Conservation (phyloP, 768 basidiomycete species). For the Ephemerocybe angulata region DNA sequence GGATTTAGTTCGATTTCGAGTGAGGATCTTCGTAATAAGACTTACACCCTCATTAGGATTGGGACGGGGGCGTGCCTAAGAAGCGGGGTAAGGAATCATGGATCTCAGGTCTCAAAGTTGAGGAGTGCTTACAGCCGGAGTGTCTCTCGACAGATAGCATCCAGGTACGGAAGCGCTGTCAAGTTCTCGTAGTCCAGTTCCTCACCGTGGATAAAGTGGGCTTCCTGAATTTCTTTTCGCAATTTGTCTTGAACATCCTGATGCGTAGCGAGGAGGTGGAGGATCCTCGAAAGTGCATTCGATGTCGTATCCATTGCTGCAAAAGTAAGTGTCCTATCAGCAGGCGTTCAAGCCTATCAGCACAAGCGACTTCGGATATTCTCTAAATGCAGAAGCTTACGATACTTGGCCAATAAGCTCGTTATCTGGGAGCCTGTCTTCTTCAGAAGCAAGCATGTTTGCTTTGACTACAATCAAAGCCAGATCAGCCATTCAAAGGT, state of each 20-base stretch:
- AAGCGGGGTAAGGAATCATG: not conserved
- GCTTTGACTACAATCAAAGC: conserved; percentile 25
- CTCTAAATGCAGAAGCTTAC: conserved; percentile 10
- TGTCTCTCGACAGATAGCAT: conserved; percentile 28
- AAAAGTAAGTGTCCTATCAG: conserved; percentile 32
- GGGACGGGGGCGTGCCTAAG: conserved; percentile 18
- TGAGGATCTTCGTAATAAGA: conserved; percentile 2
- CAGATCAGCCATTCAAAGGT: no score
- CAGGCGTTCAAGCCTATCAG: not conserved
- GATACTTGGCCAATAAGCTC: conserved; percentile 31
- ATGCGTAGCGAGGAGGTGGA: conserved; percentile 36
- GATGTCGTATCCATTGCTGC: conserved; percentile 28
- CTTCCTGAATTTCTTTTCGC: conserved; percentile 35
- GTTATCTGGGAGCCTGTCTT: conserved; percentile 30
- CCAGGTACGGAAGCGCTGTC: conserved; percentile 18
- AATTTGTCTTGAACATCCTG: conserved; percentile 32
- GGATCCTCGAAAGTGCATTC: conserved; percentile 31
- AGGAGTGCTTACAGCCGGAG: conserved; percentile 30
- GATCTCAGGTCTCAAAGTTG: not conserved
- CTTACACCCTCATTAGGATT: conserved; percentile 10
- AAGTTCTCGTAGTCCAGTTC: conserved; percentile 20
- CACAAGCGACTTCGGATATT: not conserved
- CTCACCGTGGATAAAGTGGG: conserved; percentile 11
- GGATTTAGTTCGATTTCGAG: not conserved
- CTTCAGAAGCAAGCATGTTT: conserved; percentile 28